phyloP scores from a whole-genome alignment of 78 protist genomes.

The Guillardia theta region DNA sequence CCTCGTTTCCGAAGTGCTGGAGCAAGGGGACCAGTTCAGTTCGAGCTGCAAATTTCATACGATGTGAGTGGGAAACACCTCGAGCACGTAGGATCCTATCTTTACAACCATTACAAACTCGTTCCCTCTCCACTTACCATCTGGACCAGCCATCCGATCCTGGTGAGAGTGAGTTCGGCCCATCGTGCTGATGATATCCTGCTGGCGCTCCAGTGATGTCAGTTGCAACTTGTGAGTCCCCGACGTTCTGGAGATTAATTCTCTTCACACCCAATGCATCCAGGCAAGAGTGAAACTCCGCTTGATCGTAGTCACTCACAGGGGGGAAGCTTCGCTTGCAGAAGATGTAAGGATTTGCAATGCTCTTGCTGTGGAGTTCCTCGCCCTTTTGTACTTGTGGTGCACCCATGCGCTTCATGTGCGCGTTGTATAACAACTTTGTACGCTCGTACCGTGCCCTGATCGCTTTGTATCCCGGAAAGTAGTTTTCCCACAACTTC shows the following conservation, averaged over 20 bases:
- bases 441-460: neutral
- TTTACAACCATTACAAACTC: too few relatives aligned
- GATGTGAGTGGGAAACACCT: too few relatives aligned
- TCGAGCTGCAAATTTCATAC: too few relatives aligned
- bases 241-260: neutral
- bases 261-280: neutral
- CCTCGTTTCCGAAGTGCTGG: too few relatives aligned
- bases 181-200: neutral
- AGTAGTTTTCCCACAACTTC: neutral
- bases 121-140: neutral
- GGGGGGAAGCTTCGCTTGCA: conserved; percentile 20
- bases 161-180: neutral
- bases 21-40: too few relatives aligned
- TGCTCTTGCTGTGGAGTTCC: neutral
- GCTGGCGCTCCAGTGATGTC: neutral
- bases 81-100: too few relatives aligned
- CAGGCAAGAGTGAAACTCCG: neutral
- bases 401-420: neutral
- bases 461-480: neutral
- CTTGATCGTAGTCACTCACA: neutral
- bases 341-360: neutral
- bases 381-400: neutral
- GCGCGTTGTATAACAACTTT: neutral
- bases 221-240: neutral
- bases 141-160: conserved; percentile 9